These are phyloP conservation scores for Notholithocarpus densiflorus DNA, from an alignment of 306 rosid species.

Conservation along the genomic window DNA sequence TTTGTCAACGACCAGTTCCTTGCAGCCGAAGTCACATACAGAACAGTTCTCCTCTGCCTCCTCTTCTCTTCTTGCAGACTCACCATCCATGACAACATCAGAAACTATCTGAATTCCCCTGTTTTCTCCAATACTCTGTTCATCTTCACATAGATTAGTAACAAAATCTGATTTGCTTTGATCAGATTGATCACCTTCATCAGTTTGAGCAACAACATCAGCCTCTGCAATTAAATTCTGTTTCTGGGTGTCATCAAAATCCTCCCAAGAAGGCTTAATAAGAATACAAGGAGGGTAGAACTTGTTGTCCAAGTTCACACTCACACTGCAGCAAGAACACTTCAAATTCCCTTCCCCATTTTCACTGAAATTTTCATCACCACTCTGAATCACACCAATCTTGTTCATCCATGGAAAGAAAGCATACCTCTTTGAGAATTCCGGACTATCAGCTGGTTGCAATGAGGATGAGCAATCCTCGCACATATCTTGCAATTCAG, in stretches of 20 bases:
- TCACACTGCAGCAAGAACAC: slow-evolving; percentile 82
- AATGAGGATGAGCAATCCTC: slow-evolving; percentile 75
- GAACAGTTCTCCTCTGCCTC: slow-evolving; percentile 51
- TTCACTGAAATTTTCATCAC: slow-evolving; percentile 27
- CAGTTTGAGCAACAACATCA: slow-evolving; percentile 39
- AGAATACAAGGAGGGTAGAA: slow-evolving; percentile 64
- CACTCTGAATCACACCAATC: slow-evolving; percentile 40
- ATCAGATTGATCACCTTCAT: slow-evolving; percentile 45
- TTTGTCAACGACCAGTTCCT: slow-evolving; percentile 40
- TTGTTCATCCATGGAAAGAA: slow-evolving; percentile 72
- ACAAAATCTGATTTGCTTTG: slow-evolving; percentile 52
- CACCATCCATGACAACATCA: slow-evolving; percentile 39
- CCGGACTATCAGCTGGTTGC: slow-evolving; percentile 28
- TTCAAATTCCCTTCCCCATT: slow-evolving; percentile 40
- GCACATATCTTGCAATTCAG: slow-evolving; percentile 68
- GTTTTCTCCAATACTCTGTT: slow-evolving; percentile 36
- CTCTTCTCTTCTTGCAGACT: slow-evolving; percentile 30
- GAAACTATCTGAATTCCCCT: slow-evolving; percentile 38
- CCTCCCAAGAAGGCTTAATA: slow-evolving; percentile 61
- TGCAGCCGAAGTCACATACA: slow-evolving; percentile 46
- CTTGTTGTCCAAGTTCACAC: slow-evolving; percentile 39
- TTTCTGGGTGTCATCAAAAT: slow-evolving; percentile 57
- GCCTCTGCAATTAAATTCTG: slow-evolving; percentile 34
- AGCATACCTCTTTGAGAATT: slow-evolving; percentile 49
- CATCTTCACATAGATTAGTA: slow-evolving; percentile 40